Base-by-base conservation (phyloP, 352 stramenopile genomes). In the Phytopythium oedochilum region DNA sequence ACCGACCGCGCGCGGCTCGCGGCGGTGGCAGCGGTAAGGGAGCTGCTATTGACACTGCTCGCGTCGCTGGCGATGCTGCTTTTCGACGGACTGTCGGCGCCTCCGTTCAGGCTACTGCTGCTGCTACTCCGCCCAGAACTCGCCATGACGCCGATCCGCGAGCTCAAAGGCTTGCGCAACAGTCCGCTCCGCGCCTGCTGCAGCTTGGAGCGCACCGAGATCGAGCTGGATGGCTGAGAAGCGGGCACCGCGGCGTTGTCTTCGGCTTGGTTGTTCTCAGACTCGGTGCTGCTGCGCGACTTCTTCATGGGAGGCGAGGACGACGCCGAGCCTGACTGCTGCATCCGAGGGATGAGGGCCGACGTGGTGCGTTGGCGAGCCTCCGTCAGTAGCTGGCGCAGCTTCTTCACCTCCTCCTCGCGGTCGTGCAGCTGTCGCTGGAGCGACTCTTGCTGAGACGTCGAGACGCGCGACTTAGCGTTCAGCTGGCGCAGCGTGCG, bases 341-440 rank as follows among this genome's bases (percentile, higher is more conserved):
- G 65, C 10, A 85, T 23, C 5, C 83, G 72, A n/a, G 83, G 83
- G 36, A 92, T 89, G 14, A 92, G 73, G 4, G 81, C 80, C 17
- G 69, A 78, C n/a, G 82, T 83, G 26, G 66, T 90, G 26, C 83
- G 75, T 45, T 86, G 78, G 3, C 83, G 78, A 7, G 81, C 79
- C 49, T 94, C 83, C 0, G 72, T 88, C 20, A 94, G 57, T 63
- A 79, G 57, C 23, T 88, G 77, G 8, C 83, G 78, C 28, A 94
- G 57, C 52, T 89, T 92, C 53, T 84, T 83, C 34, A 94, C 83
- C 54, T 94, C 83, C 36, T 87, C 76, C 55, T 94, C 83, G 17
- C 83, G 77, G 38, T 89, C 81, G n/a, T 74, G 71, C 15, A 94
- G 48, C 57, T 89, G 55, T n/a, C 70, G 74, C 55, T 89, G 78